phyloP scores from a whole-genome alignment of 177 flowering plant genomes.

The Vitis hybrid region DNA sequence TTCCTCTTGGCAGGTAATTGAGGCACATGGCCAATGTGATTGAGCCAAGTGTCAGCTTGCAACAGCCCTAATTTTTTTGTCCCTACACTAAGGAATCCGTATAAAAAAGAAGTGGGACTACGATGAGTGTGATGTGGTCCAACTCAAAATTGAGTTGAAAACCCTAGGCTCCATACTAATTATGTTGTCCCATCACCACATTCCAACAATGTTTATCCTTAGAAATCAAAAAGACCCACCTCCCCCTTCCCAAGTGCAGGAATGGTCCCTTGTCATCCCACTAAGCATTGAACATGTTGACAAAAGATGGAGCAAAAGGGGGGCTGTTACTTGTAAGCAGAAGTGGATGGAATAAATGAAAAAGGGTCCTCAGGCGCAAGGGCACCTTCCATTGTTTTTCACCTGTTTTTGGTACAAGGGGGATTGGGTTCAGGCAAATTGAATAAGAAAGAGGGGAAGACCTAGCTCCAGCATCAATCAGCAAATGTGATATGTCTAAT shows the following conservation, averaged over 20 bases:
- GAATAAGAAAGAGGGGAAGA: no score
- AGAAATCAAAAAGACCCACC: slow-evolving; percentile 12
- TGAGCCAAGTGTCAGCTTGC: slow-evolving; percentile 2
- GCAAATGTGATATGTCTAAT: no score
- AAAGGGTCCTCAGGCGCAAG: no score
- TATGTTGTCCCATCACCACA: slow-evolving; percentile 40
- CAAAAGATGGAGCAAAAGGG: slow-evolving; percentile 43
- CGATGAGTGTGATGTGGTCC: slow-evolving; percentile 23
- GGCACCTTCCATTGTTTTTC: no score
- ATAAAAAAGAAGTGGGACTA: slow-evolving; percentile 11
- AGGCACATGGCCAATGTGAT: background rate
- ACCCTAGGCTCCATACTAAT: slow-evolving; percentile 25
- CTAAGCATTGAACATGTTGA: slow-evolving; percentile 29
- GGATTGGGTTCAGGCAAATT: no score
- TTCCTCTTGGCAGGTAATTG: slow-evolving; percentile 9
- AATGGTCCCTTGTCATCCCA: slow-evolving; percentile 16
- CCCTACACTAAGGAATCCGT: slow-evolving; percentile 1
- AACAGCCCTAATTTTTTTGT: slow-evolving; percentile 7
- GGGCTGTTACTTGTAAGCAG: slow-evolving; percentile 12
- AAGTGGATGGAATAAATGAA: background rate
- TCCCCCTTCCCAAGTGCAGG: slow-evolving; percentile 25
- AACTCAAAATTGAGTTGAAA: slow-evolving; percentile 18
- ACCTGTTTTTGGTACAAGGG: no score
- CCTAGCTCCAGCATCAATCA: no score
- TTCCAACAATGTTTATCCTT: slow-evolving; percentile 26